Evolutionary conservation across 345 rosid genomes (phyloP).

Genomic region (Acer saccharum): DNA sequence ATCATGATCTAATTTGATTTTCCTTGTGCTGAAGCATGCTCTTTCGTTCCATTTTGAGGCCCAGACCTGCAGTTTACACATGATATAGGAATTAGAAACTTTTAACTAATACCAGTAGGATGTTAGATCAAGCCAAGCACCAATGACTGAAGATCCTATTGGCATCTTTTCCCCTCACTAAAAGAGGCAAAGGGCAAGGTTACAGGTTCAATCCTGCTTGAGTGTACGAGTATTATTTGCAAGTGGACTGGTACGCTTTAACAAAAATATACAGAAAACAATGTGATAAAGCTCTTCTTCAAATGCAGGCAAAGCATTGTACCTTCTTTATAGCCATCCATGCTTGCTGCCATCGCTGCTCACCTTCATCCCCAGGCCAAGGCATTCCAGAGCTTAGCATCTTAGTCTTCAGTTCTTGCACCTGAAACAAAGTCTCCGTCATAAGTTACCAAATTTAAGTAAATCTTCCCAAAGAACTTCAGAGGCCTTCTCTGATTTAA

Average conservation of each 20-base stretch:
- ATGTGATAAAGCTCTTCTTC: too few relatives aligned
- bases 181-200: neutral
- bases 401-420: constrained; percentile 77
- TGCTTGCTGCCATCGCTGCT: constrained; percentile 90
- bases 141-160: neutral
- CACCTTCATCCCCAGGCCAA: constrained; percentile 99
- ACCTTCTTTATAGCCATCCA: constrained; percentile 98
- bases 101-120: neutral
- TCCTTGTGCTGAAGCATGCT: constrained; percentile 94
- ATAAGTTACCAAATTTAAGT: neutral
- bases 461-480: neutral
- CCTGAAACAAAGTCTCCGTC: constrained; percentile 46
- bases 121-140: neutral
- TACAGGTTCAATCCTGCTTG: neutral
- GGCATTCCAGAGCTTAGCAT: constrained; percentile 92
- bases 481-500: neutral
- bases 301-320: constrained; percentile 4
- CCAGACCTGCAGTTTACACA: constrained; percentile 70
- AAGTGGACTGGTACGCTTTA: neutral
- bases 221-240: neutral
- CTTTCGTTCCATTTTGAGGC: constrained; percentile 99
- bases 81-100: constrained; percentile 5
- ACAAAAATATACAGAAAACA: neutral
- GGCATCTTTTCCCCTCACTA: neutral
- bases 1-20: constrained; percentile 86